A percentile compares a stretch with the other conserved stretches of the same genome.
Conservation (phyloP, 352 stramenopile species). For the Pythium scleroteichum region DNA sequence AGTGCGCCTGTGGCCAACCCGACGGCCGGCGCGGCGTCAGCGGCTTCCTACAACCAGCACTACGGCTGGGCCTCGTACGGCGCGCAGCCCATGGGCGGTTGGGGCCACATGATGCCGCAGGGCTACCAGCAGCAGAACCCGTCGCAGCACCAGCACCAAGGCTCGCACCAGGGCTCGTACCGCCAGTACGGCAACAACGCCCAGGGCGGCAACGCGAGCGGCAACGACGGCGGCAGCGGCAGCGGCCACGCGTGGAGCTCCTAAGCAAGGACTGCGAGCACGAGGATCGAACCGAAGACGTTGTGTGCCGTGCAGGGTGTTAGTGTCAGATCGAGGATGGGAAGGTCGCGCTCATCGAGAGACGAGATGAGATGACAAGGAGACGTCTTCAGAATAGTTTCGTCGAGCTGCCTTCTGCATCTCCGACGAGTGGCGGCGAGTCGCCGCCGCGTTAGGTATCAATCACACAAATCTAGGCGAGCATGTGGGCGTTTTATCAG, state of each 20-base stretch:
- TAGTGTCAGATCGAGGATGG: not conserved
- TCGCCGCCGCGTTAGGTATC: not conserved
- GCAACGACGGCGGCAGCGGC: slow-evolving; percentile 53
- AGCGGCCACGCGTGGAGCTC: slow-evolving; percentile 68
- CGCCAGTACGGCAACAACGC: slow-evolving; percentile 65
- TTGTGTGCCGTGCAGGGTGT: slow-evolving; percentile 3
- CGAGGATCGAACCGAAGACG: not conserved
- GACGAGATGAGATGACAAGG: not conserved
- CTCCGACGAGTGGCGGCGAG: not conserved
- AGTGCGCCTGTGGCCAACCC: slow-evolving; percentile 65
- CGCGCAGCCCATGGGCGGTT: slow-evolving; percentile 69
- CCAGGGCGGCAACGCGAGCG: slow-evolving; percentile 33
- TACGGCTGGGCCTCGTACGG: slow-evolving; percentile 84
- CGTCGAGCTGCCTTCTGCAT: slow-evolving; percentile 3
- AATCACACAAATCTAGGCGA: slow-evolving; percentile 3
- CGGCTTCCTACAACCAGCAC: slow-evolving; percentile 67
- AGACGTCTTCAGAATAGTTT: not conserved
- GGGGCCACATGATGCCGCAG: slow-evolving; percentile 84
- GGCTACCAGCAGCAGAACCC: slow-evolving; percentile 82
- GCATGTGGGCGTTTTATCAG: not conserved
- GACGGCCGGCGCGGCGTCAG: slow-evolving; percentile 34
- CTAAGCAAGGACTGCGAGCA: slow-evolving; percentile 29
- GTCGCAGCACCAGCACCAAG: slow-evolving; percentile 59
- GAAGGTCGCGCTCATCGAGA: slow-evolving; percentile 1
- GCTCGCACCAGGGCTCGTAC: slow-evolving; percentile 71